Evolutionary conservation across 139 green algal species (phyloP), one percentile per base, ranked within the genome.

Genomic region (Parachlorella kessleri): DNA sequence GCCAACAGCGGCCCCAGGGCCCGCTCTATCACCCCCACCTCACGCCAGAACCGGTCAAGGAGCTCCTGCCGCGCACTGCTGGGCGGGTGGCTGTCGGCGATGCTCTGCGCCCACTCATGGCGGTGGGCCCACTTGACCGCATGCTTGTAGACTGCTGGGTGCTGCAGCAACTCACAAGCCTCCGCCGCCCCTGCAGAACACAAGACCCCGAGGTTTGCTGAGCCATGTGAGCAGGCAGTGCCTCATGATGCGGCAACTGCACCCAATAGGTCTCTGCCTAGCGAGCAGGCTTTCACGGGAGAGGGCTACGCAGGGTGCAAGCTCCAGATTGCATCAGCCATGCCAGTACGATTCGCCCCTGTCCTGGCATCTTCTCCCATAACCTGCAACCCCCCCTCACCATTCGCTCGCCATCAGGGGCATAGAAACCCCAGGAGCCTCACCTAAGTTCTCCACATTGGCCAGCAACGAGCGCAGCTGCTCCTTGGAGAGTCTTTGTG

Each of bases 361-460:
- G 8, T 67, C 48, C 33, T 67, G 77, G n/a, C n/a, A n/a, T n/a
- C n/a, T n/a, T n/a, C n/a, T n/a, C n/a, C n/a, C n/a, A n/a, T n/a
- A n/a, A n/a, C n/a, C n/a, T n/a, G n/a, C n/a, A n/a, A n/a, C n/a
- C n/a, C n/a, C n/a, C n/a, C n/a, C n/a, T n/a, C n/a, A n/a, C n/a
- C n/a, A n/a, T n/a, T n/a, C n/a, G n/a, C n/a, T n/a, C n/a, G n/a
- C n/a, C n/a, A n/a, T n/a, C n/a, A n/a, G n/a, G n/a, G n/a, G n/a
- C n/a, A n/a, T n/a, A n/a, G n/a, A n/a, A n/a, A n/a, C n/a, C n/a
- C n/a, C n/a, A n/a, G n/a, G n/a, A n/a, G n/a, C 3, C 54, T 77
- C 68, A 88, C 78, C 21, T 82, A 90, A 38, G 93, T 72, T 90
- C 91, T 94, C 6, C 90, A 78, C 4, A 90, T 94, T 76, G 93